Base-by-base conservation (phyloP, 108 stramenopile genomes). In the Pseudonitzschia delicatissima region DNA sequence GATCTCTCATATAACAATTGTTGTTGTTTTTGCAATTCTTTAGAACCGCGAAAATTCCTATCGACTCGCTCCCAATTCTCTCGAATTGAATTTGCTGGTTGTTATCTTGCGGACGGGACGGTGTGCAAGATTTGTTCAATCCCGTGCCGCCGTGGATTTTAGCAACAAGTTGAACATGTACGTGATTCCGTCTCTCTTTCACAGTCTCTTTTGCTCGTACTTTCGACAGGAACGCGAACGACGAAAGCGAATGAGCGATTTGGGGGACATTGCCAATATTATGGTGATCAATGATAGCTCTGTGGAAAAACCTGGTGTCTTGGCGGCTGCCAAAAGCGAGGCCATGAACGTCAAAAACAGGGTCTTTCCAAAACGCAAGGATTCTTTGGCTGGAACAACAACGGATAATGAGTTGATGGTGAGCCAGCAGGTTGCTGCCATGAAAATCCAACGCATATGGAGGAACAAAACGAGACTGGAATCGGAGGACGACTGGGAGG, bases 41-140 rank as follows among this genome's bases (percentile, higher is more conserved):
- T 31, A 55, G 53, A 33, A 32, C 27, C 53, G 29, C 3, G 53
- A 31, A 28, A 33, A 9, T 33, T 55, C 26, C 12, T 33, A 32
- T 4, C 68, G 50, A 8, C n/a, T 66, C 7, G 12, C 31, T 26
- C 62, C 67, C 27, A 62, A 42, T 9, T 28, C 23, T n/a, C 23
- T 71, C 15, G 76, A 70, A 61, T 53, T 62, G 45, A 64, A 72
- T 26, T 27, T 92, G 7, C 17, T 87, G 37, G 55, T 87, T 6
- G 74, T 68, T 3, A 77, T 90, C 50, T 74, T 73, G 9, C 77
- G 85, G 6, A 78, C 79, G 6, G 74, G 72, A 11, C 80, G 88
- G 9, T 57, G 87, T 45, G 84, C 82, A 18, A 80, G 92, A 33
- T 88, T 87, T 57, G 82, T 93, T 61, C 78, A 77, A 53, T 74